Evolutionary conservation across 345 rosid genomes (phyloP), one percentile per base, ranked within the genome.

Genomic region (Murraya paniculata): DNA sequence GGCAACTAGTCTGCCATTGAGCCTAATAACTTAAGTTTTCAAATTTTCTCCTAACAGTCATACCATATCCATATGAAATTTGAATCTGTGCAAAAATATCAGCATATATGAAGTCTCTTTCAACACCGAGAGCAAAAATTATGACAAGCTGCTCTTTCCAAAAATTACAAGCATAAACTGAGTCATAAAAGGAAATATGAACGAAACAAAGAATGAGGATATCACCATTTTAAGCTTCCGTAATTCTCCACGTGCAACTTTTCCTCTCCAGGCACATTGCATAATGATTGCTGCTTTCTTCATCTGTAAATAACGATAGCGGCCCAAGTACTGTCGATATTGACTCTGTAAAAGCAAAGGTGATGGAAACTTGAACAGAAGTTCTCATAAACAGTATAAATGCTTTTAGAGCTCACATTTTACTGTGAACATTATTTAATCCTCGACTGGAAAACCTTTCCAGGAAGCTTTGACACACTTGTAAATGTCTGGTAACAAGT

Each of bases 191-290:
- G 59, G 61, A 66, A 75, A 68, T 38, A 25, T 28, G 36, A 61
- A 59, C 30, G 68, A 60, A 33, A 45, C 71, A 50, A 50, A 41
- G 71, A 53, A 72, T 48, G 57, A 36, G 57, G 36, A 65, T 39
- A 28, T 72, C 71, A 91, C 99, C 98, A 90, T 85, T 87, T 86
- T 96, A 68, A 94, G 98, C 72, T 89, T 89, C 77, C 90, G 83
- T 72, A 94, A 78, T 84, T 96, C 97, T 83, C 81, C 82, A 41
- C 92, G 86, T 58, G 98, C 99, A 81, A 89, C 87, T 87, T 31
- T 89, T 79, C 77, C 84, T 88, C 97, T 91, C 97, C 97, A 92
- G 72, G 91, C 88, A 86, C 95, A 91, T 85, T 92, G 98, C 71
- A 88, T 87, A 45, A 81, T 59, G 57, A 92, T 86, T 73, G 92